Percentiles rank a stretch among this genome's conserved stretches.
Conservation (phyloP, 2,329 filamentous ascomycete species). For the Pseudodiploospora longispora region DNA sequence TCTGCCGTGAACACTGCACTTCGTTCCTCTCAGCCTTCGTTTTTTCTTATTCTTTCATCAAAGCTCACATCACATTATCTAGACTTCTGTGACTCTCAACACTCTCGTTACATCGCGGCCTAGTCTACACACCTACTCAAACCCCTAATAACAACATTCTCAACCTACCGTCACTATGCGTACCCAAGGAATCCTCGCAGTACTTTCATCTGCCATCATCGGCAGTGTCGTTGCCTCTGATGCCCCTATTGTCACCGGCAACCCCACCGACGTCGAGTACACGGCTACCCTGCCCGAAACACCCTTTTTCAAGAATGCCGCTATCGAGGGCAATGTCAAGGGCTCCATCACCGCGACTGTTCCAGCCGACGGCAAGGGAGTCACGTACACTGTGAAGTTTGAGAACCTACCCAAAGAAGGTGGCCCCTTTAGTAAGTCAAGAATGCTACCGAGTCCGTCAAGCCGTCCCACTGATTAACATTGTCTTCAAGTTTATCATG, state of each 20-base stretch:
- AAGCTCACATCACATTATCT: too few relatives aligned
- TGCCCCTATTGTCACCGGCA: conserved; percentile 45
- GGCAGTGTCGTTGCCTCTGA: conserved; percentile 27
- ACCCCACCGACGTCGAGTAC: conserved; percentile 47
- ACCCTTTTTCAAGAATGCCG: conserved; percentile 40
- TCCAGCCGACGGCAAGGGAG: conserved; percentile 42
- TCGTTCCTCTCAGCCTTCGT: too few relatives aligned
- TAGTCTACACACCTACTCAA: background rate
- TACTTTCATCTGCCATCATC: conserved; percentile 20
- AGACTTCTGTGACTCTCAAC: too few relatives aligned
- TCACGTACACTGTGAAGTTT: conserved; percentile 47
- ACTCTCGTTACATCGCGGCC: background rate
- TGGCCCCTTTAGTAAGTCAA: conserved; percentile 51
- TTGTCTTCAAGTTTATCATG: conserved; percentile 53
- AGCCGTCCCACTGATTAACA: background rate
- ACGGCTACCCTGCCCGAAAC: conserved; percentile 47
- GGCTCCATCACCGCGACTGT: conserved; percentile 41
- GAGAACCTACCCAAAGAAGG: conserved; percentile 48
- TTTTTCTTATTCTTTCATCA: too few relatives aligned
- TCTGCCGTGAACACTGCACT: too few relatives aligned
- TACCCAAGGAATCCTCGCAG: conserved; percentile 11
- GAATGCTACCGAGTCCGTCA: background rate
- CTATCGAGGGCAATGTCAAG: conserved; percentile 44
- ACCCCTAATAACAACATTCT: background rate
- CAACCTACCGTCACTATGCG: conserved; percentile 2